phyloP scores from a whole-genome alignment of 345 rosid species.

The Erodium maritimum region DNA sequence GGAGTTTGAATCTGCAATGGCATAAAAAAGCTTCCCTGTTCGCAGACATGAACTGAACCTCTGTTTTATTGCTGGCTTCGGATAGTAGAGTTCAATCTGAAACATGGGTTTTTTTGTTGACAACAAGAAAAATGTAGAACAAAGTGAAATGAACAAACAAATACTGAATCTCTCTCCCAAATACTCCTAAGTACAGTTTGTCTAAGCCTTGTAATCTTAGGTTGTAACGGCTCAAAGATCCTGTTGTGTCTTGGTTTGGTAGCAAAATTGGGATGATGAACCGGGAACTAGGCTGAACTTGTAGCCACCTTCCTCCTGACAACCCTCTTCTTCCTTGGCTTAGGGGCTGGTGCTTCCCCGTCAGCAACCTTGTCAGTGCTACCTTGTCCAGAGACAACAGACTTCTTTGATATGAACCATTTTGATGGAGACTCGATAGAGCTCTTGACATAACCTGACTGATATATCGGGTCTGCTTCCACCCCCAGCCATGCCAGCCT shows the following conservation, averaged over 20 bases:
- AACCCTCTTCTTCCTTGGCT: conserved; percentile 66
- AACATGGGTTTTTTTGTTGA: neutral
- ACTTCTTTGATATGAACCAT: conserved; percentile 79
- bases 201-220: neutral
- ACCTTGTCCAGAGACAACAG: conserved; percentile 65
- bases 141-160: neutral
- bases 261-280: conserved; percentile 9
- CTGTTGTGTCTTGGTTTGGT: neutral
- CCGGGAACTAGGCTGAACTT: conserved; percentile 17
- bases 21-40: neutral
- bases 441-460: conserved; percentile 63
- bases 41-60: neutral
- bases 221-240: neutral
- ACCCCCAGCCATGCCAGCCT: conserved; percentile 85
- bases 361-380: conserved; percentile 8
- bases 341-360: conserved; percentile 43
- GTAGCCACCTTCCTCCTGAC: conserved; percentile 69
- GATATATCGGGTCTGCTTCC: conserved; percentile 71
- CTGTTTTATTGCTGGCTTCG: neutral
- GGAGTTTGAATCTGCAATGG: neutral
- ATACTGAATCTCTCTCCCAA: neutral
- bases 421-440: conserved; percentile 42
- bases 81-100: neutral
- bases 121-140: neutral
- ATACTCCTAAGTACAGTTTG: neutral